These are phyloP conservation scores for Nelumbo lutea DNA, from an alignment of 164 flowering plant species.

Conservation along the genomic window DNA sequence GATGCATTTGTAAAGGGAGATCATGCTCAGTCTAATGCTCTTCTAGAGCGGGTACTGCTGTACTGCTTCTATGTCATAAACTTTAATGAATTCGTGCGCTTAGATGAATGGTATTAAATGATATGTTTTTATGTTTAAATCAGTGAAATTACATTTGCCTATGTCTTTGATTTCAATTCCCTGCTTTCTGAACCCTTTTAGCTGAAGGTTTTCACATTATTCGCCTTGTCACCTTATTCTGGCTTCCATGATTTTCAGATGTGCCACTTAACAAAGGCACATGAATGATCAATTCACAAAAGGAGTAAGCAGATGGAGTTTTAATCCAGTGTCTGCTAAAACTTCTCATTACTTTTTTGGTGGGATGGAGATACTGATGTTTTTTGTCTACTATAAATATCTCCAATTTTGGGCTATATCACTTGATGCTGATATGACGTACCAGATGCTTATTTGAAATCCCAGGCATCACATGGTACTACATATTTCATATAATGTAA, in stretches of 20 bases:
- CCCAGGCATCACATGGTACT: too few species aligned
- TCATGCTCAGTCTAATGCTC: slow-evolving; percentile 30
- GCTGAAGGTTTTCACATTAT: background rate
- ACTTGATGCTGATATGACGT: too few species aligned
- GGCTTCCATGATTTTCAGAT: background rate
- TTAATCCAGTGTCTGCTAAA: too few species aligned
- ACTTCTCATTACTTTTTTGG: too few species aligned
- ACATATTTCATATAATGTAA: too few species aligned
- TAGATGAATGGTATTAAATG: background rate
- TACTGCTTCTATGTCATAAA: slow-evolving; percentile 13
- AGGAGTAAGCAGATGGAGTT: too few species aligned
- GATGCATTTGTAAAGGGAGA: slow-evolving; percentile 52
- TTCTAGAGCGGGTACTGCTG: slow-evolving; percentile 51
- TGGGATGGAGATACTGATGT: too few species aligned
- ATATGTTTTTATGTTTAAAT: background rate
- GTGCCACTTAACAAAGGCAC: too few species aligned
- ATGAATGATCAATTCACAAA: too few species aligned
- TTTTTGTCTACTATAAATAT: too few species aligned
- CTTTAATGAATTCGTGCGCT: background rate
- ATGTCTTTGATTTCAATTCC: background rate
- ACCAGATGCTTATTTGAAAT: too few species aligned
- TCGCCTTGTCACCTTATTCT: background rate
- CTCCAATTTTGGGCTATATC: too few species aligned
- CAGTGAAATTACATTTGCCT: background rate
- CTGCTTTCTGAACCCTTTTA: background rate